Evolutionary conservation across 116 monocot species (phyloP).

Genomic region (Dioscorea cayenensis): DNA sequence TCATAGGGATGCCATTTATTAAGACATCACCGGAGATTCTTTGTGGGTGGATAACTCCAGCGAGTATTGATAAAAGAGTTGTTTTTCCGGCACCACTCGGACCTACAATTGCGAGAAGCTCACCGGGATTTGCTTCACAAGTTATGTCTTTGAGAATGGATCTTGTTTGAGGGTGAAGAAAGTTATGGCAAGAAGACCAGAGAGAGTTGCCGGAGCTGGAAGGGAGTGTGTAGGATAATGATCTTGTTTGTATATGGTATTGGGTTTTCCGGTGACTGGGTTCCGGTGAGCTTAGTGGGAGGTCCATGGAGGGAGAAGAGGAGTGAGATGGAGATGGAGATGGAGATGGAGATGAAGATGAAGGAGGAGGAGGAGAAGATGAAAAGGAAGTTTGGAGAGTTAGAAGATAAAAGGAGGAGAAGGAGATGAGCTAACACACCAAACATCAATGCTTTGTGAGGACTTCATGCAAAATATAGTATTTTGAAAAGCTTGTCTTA

Average conservation of each 20-base stretch:
- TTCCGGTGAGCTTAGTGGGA: constrained; percentile 5
- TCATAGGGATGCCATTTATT: constrained; percentile 56
- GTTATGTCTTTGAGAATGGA: constrained; percentile 46
- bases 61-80: constrained; percentile 73
- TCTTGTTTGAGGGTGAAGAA: background rate
- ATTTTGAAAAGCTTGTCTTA: background rate
- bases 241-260: constrained; percentile 59
- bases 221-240: constrained; percentile 38
- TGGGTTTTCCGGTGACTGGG: constrained; percentile 7
- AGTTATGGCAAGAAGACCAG: background rate
- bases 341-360: constrained; percentile 2
- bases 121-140: constrained; percentile 67
- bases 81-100: constrained; percentile 96
- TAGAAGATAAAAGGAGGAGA: background rate
- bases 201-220: background rate
- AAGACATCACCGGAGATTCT: constrained; percentile 46
- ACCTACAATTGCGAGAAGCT: constrained; percentile 80
- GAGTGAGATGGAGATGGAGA: background rate
- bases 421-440: constrained; percentile 75
- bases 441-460: constrained; percentile 10
- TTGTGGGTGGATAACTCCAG: constrained; percentile 36
- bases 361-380: constrained; percentile 2
- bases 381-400: background rate
- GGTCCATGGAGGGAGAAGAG: constrained; percentile 18
- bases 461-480: background rate